phyloP scores from a whole-genome alignment of 2,329 filamentous ascomycete species.

The Pseudogymnoascus sp. region DNA sequence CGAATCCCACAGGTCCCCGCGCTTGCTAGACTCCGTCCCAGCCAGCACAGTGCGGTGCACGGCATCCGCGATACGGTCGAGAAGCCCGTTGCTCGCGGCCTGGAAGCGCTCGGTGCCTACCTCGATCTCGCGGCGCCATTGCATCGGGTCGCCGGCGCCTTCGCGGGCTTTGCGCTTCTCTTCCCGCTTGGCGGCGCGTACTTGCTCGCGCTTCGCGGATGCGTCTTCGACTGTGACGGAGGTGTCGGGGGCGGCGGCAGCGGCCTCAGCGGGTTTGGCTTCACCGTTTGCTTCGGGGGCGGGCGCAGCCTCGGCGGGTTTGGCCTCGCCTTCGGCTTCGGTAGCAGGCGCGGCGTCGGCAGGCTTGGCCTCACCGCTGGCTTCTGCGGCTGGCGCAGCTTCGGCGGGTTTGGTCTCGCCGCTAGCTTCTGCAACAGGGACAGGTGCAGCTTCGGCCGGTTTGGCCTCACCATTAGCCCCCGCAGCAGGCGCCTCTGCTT shows the following conservation, averaged over 20 bases:
- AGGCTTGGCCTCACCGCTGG: slow-evolving; percentile 8
- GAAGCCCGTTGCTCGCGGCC: slow-evolving; percentile 59
- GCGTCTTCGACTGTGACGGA: slow-evolving; percentile 17
- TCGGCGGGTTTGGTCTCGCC: slow-evolving; percentile 12
- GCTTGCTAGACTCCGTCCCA: slow-evolving; percentile 76
- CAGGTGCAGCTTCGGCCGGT: slow-evolving; percentile 8
- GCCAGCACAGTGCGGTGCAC: slow-evolving; percentile 77
- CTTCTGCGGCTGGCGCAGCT: slow-evolving; percentile 10
- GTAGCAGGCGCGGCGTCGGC: slow-evolving; percentile 12
- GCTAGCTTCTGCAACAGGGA: slow-evolving; percentile 7
- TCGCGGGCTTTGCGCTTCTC: slow-evolving; percentile 24
- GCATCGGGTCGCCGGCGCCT: slow-evolving; percentile 36
- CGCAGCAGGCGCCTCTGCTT: not conserved
- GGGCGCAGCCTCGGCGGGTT: slow-evolving; percentile 9
- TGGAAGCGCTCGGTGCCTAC: slow-evolving; percentile 68
- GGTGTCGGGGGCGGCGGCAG: slow-evolving; percentile 10
- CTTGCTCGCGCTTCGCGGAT: slow-evolving; percentile 20
- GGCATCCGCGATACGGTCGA: slow-evolving; percentile 75
- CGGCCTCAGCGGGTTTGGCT: not conserved
- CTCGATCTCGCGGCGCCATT: slow-evolving; percentile 59
- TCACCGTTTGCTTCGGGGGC: not conserved
- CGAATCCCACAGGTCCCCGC: slow-evolving; percentile 83
- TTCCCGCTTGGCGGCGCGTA: slow-evolving; percentile 22
- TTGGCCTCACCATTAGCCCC: not conserved
- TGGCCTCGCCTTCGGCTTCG: not conserved